These are phyloP conservation scores for Colletotrichum chrysophilum DNA, from an alignment of 2,329 filamentous ascomycete species.

Conservation along the genomic window DNA sequence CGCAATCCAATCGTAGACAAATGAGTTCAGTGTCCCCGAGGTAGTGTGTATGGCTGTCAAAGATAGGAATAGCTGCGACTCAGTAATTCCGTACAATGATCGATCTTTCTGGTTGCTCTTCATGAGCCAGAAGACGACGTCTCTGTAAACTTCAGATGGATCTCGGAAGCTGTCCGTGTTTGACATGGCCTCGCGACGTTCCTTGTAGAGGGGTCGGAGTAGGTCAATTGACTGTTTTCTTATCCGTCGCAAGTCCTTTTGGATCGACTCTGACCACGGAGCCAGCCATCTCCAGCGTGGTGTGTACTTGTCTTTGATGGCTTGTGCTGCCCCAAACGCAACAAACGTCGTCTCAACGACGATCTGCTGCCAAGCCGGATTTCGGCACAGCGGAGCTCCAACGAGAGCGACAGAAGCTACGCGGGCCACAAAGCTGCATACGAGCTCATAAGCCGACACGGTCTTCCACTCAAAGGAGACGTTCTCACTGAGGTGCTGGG, in stretches of 20 bases:
- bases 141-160: neutral
- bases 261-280: neutral
- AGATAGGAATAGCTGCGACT: neutral
- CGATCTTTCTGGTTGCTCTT: neutral
- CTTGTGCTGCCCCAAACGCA: neutral
- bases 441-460: neutral
- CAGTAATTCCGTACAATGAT: neutral
- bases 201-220: neutral
- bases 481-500: neutral
- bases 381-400: neutral
- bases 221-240: neutral
- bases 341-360: neutral
- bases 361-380: neutral
- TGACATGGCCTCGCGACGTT: neutral
- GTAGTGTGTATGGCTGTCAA: neutral
- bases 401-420: neutral
- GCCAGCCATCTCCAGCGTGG: neutral
- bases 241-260: neutral
- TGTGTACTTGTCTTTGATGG: neutral
- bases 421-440: neutral
- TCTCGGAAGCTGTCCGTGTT: neutral
- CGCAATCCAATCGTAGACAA: neutral
- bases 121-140: neutral
- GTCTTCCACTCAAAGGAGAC: neutral
- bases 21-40: neutral